Evolutionary conservation across 345 rosid species (phyloP), one percentile per base, ranked within the genome.

Genomic region (Moricandia moricandioides): DNA sequence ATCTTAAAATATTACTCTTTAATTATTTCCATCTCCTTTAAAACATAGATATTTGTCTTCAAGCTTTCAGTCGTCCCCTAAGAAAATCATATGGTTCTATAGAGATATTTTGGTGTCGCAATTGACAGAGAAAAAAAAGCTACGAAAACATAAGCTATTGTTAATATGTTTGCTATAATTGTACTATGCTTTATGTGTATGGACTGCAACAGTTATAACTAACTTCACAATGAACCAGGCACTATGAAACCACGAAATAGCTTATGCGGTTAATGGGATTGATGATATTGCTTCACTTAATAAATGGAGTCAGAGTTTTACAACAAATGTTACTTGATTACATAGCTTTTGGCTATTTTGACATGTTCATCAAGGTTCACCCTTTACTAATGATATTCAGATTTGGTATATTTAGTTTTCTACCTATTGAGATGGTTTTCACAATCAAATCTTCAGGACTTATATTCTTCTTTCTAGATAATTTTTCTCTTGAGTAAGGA

Each of bases 71-170:
- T 12, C 12, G 16, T 12, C 16, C 49, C 14, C 6, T 13, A 43
- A 43, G 49, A 43, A 1, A 43, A 13, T 43, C 49, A 43, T 43
- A 43, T 43, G 16, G 16, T 43, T 43, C 49, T 83, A 13, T 59
- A 94, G 97, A 91, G 83, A 81, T 94, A 94, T 71, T 90, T 90
- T 63, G 96, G 95, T 69, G 96, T 97, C 40, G 97, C 97, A 5
- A 86, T 91, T 40, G 98, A 97, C 29, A 94, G 90, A 76, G 96
- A 96, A 58, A 94, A 91, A 70, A 97, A 94, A 80, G 97, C 93
- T 45, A 93, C 49, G 12, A 43, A 43, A 43, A 43, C 49, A 43
- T 45, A 45, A 45, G 52, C 16, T 43, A 13, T 1, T n/a, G 52
- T n/a, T 7, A 45, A 45, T 45, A 1, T 45, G 52, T 45, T 45